Conservation (phyloP, 2,329 filamentous ascomycete genomes). For the Emmonsia crescens region DNA sequence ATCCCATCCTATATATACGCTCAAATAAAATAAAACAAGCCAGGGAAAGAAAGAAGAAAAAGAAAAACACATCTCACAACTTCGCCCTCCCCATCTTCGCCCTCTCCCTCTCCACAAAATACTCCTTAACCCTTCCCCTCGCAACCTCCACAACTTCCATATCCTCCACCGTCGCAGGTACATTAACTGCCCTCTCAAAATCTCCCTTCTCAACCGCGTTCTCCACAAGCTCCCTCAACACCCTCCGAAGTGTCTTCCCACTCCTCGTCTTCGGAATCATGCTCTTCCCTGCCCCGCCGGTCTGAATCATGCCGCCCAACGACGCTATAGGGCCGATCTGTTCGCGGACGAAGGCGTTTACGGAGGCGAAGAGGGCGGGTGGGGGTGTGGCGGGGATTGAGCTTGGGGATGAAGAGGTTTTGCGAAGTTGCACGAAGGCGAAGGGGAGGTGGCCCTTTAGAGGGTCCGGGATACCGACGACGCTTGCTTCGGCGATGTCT, state of each 20-base stretch:
- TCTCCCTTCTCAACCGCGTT: slow-evolving; percentile 63
- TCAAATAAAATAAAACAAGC: not conserved
- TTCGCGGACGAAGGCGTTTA: slow-evolving; percentile 51
- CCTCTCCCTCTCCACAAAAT: slow-evolving; percentile 49
- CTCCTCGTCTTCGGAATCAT: slow-evolving; percentile 88
- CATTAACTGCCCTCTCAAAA: slow-evolving; percentile 58
- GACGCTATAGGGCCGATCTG: slow-evolving; percentile 83
- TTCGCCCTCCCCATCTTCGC: not conserved
- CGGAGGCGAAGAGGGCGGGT: slow-evolving; percentile 33
- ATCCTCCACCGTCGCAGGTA: slow-evolving; percentile 83
- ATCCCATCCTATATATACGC: not conserved
- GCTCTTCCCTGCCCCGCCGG: slow-evolving; percentile 44
- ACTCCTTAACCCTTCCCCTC: slow-evolving; percentile 58
- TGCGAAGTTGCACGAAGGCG: slow-evolving; percentile 63
- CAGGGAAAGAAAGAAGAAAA: too few relatives aligned
- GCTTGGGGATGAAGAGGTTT: slow-evolving; percentile 20
- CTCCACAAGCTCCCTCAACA: slow-evolving; percentile 73
- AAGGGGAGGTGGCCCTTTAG: slow-evolving; percentile 89
- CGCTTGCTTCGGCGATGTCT: slow-evolving; percentile 68
- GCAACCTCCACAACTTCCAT: slow-evolving; percentile 62
- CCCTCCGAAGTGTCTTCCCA: slow-evolving; percentile 80
- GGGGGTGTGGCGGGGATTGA: slow-evolving; percentile 29
- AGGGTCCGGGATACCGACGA: slow-evolving; percentile 73
- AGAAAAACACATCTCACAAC: not conserved
- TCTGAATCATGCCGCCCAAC: slow-evolving; percentile 71